Evolutionary conservation across 805 yeast species (phyloP).

Genomic region (Candida caryicola): DNA sequence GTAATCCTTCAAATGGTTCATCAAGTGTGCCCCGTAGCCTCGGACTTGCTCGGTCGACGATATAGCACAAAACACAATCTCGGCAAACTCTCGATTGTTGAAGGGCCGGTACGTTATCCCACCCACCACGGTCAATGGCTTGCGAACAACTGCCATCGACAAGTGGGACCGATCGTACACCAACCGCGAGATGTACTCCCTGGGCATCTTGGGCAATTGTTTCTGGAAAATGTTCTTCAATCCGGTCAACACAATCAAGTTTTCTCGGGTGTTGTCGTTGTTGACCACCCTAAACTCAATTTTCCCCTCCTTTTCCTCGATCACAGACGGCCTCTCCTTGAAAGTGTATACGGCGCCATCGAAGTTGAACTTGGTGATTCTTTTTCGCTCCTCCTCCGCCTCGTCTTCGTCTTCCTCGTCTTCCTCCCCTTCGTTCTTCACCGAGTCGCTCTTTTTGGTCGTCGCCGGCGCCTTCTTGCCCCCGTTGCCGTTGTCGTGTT

Average conservation of each 20-base stretch:
- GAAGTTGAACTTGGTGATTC: slow-evolving; percentile 52
- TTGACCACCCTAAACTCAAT: slow-evolving; percentile 96
- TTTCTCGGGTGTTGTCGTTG: slow-evolving; percentile 86
- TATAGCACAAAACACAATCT: slow-evolving; percentile 97
- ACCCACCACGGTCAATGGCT: slow-evolving; percentile 93
- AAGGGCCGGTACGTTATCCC: slow-evolving; percentile 97
- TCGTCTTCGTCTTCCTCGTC: slow-evolving; percentile 45
- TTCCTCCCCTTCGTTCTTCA: slow-evolving; percentile 12
- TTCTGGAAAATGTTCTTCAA: slow-evolving; percentile 93
- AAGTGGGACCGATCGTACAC: slow-evolving; percentile 93
- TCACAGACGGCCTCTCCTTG: slow-evolving; percentile 89
- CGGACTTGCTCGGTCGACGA: slow-evolving; percentile 96
- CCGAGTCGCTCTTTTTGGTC: slow-evolving; percentile 13
- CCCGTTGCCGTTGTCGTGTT: slow-evolving; percentile 13
- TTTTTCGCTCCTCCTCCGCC: slow-evolving; percentile 41
- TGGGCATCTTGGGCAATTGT: slow-evolving; percentile 98
- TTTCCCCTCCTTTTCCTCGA: slow-evolving; percentile 89
- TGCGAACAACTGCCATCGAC: slow-evolving; percentile 93
- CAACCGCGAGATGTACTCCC: slow-evolving; percentile 90
- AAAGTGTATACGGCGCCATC: slow-evolving; percentile 81
- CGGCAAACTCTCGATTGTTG: slow-evolving; percentile 87
- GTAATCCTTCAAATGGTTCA: slow-evolving; percentile 97
- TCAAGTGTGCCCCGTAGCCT: slow-evolving; percentile 97
- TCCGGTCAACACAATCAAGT: slow-evolving; percentile 89
- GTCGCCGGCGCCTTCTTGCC: slow-evolving; percentile 17